These are phyloP conservation scores for Aspergillus sp. DNA, from an alignment of 2,329 filamentous ascomycete genomes.

Conservation along the genomic window DNA sequence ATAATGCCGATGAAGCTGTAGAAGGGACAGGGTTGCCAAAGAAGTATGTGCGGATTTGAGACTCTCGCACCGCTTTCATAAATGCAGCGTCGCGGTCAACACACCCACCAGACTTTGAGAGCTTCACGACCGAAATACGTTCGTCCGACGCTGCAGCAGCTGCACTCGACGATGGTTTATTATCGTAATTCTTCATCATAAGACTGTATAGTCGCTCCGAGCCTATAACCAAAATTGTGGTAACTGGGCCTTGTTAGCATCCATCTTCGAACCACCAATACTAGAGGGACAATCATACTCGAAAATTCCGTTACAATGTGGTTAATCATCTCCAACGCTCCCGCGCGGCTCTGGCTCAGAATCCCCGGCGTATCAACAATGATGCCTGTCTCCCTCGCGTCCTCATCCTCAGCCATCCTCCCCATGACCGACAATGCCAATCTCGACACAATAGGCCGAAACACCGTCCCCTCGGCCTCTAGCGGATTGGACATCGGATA, in stretches of 20 bases:
- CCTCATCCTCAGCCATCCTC: conserved; percentile 72
- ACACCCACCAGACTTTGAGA: conserved; percentile 84
- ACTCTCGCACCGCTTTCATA: conserved; percentile 71
- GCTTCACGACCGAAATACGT: conserved; percentile 69
- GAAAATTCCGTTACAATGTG: conserved; percentile 73
- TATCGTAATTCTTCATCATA: conserved; percentile 67
- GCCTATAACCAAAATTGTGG: conserved; percentile 78
- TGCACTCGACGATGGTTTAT: conserved; percentile 47
- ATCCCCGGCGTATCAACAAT: conserved; percentile 81
- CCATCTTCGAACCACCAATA: not conserved
- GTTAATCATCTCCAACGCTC: conserved; percentile 72
- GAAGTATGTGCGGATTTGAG: conserved; percentile 87
- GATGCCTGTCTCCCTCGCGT: conserved; percentile 71
- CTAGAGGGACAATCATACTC: conserved; percentile 45
- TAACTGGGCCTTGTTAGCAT: conserved; percentile 53
- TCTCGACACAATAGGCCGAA: conserved; percentile 70
- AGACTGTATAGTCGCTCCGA: conserved; percentile 74
- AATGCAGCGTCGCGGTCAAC: conserved; percentile 73
- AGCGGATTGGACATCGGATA: conserved; percentile 70
- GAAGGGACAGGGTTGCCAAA: conserved; percentile 67
- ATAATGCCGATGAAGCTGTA: conserved; percentile 35
- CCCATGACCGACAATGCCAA: conserved; percentile 77
- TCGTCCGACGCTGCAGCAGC: conserved; percentile 58
- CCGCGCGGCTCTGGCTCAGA: conserved; percentile 62
- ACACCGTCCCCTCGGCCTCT: conserved; percentile 71